Base-by-base conservation (phyloP, 1,284 basidiomycete species). In the Somion occarium region DNA sequence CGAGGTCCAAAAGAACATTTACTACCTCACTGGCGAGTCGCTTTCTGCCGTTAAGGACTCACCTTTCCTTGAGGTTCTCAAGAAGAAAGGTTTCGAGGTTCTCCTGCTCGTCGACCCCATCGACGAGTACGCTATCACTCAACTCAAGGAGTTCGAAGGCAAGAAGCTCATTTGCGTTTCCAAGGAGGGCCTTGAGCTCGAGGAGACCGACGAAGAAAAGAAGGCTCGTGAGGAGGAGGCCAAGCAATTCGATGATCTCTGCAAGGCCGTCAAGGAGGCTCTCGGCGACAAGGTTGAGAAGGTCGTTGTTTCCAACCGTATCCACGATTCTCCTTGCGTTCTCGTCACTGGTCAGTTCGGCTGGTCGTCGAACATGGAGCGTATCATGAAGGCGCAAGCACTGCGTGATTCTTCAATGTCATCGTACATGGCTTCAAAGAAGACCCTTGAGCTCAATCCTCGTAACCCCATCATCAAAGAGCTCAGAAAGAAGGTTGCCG, bases 271-370 rank as follows among this genome's bases (percentile, higher is more conserved):
- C 79, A 99, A 99, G 85, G 96, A 99, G 65, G 93, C 92, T 58
- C 93, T 99, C 56, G 95, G 95, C 56, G 96, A 98, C 76, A 97
- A 96, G 82, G 96, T 99, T 60, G 97, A 99, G 84, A 99, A 99
- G 84, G 97, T 99, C 37, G 85, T 98, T 59, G 82, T 98, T 63
- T 98, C 97, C 49, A 98, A 97, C 86, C 93, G 96, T 73, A 95
- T 98, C 78, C 81, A 83, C 65, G 92, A 96, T 73, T 97, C 94
- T 24, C 94, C 94, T 52, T 96, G 93, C 67, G 93, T 97, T 39
- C 88, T 97, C 65, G 96, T 98, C 67, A 98, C 97, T 59, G 96
- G 95, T 58, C 94, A 98, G 71, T 99, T 98, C 71, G 95, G 96
- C 56, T 99, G 97, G 97, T 98, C 94, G 44, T 94, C 95, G 59